Percentiles rank a stretch among this genome's conserved stretches.
These are phyloP conservation scores for Podila epigama DNA, from an alignment of 192 early-diverging fungal species.

Conservation along the genomic window DNA sequence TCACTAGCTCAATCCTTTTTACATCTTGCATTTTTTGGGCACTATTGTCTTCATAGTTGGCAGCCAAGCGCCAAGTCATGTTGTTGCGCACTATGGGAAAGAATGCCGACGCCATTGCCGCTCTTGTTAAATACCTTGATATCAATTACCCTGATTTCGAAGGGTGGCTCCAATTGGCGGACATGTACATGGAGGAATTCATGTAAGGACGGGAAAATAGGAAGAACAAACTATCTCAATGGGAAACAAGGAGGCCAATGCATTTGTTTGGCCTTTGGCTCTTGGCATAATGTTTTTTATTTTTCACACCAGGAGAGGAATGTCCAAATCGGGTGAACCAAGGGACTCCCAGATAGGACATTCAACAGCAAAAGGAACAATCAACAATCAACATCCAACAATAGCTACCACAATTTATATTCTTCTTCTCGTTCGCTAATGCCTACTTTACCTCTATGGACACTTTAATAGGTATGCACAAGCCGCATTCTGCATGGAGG, in stretches of 20 bases:
- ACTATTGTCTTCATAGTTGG: slow-evolving; percentile 50
- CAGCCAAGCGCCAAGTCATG: slow-evolving; percentile 81
- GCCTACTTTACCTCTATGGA: not conserved
- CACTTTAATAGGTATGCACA: slow-evolving; percentile 72
- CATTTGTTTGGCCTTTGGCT: not conserved
- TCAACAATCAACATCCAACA: too few relatives aligned
- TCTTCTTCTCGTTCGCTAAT: not conserved
- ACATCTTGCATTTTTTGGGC: not conserved
- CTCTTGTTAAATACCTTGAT: slow-evolving; percentile 81
- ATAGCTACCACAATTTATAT: not conserved
- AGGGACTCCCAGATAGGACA: not conserved
- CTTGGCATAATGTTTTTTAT: too few relatives aligned
- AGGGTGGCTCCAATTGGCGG: slow-evolving; percentile 85
- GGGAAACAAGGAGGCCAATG: not conserved
- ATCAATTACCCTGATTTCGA: slow-evolving; percentile 88
- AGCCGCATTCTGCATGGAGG: slow-evolving; percentile 92
- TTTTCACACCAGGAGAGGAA: not conserved
- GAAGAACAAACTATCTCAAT: not conserved
- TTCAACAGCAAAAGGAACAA: not conserved
- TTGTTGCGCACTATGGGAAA: slow-evolving; percentile 73
- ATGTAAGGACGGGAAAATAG: slow-evolving; percentile 50
- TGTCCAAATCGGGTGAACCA: not conserved
- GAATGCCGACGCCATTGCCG: slow-evolving; percentile 71
- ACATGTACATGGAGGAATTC: slow-evolving; percentile 73
- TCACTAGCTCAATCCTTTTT: not conserved